Evolutionary conservation across 805 yeast genomes (phyloP).

Genomic region (Saturnispora silvae): DNA sequence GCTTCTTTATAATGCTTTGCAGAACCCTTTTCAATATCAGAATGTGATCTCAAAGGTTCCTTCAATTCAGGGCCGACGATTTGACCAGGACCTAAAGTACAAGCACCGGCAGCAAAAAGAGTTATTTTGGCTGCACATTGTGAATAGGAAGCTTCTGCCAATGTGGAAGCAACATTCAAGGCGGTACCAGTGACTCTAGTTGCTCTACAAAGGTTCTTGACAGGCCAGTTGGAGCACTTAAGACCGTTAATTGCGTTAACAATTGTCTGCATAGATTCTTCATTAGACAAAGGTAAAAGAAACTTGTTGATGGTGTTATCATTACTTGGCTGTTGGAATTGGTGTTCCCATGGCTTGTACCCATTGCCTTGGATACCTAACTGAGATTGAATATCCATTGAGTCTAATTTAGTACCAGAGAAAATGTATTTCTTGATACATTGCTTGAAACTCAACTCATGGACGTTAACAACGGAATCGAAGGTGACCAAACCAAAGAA

Average conservation of each 20-base stretch:
- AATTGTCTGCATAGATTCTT: constrained; percentile 66
- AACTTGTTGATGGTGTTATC: constrained; percentile 29
- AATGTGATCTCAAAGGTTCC: constrained; percentile 96
- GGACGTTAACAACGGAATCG: constrained; percentile 86
- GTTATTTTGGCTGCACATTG: constrained; percentile 83
- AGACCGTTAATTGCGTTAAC: constrained; percentile 70
- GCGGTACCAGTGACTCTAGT: constrained; percentile 92
- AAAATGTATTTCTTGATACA: constrained; percentile 72
- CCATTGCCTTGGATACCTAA: constrained; percentile 28
- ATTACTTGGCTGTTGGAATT: constrained; percentile 26
- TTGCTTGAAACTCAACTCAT: constrained; percentile 56
- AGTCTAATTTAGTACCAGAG: constrained; percentile 75
- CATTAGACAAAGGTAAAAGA: constrained; percentile 26
- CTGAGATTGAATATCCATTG: constrained; percentile 27
- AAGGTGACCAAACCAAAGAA: constrained; percentile 78
- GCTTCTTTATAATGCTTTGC: constrained; percentile 87
- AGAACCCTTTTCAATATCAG: constrained; percentile 84
- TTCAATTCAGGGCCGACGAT: constrained; percentile 85
- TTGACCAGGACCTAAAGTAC: constrained; percentile 90
- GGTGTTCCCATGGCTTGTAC: constrained; percentile 28
- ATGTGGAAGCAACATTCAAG: constrained; percentile 66
- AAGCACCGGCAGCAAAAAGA: constrained; percentile 89
- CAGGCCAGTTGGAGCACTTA: constrained; percentile 60
- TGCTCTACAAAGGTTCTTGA: constrained; percentile 74
- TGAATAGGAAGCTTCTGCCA: constrained; percentile 73